Evolutionary conservation across 2,329 filamentous ascomycete species (phyloP), one percentile per base, ranked within the genome.

Genomic region (Cytospora mali): DNA sequence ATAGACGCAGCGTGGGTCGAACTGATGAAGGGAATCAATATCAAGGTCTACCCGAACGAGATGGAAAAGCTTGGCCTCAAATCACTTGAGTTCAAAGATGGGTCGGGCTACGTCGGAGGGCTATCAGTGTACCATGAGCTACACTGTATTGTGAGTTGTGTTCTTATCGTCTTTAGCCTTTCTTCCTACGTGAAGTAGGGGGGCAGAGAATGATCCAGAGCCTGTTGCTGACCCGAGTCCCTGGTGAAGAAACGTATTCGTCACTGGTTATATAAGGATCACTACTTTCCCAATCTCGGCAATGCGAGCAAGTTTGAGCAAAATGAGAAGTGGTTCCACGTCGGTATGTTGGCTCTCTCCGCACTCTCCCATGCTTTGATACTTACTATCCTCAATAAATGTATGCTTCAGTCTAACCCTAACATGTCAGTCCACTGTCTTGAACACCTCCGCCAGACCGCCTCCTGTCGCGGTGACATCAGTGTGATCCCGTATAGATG

Each of bases 71-170:
- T 42, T 42, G 35, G 35, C 35, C 35, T n/a, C 11, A n/a, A 42
- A 18, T 42, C 35, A n/a, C 35, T 42, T 42, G 35, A 42, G 35
- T 42, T 42, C 18, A 42, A 42, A 16, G 35, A 42, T 16, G 16
- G 16, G 16, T 42, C 35, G 18, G 35, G 35, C 35, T 42, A 42
- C 25, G 49, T 28, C 6, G 49, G 25, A 16, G 28, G 49, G 25
- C 49, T 51, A 25, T 27, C 49, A 14, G 49, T 51, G 25, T 51
- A 51, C 29, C 49, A 51, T 51, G 49, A 51, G 11, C 25, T 51
- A 28, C 49, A 51, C 23, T 51, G 49, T 29, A 29, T 51, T 13
- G 49, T 51, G 16, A 3, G 49, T 27, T n/a, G 18, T 23, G 13
- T 28, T 27, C 25, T 23, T 13, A 27, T 16, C 13, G 7, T 27